These are phyloP conservation scores for Aegilops tauschii DNA, from an alignment of 176 grass and related monocot species.

Conservation along the genomic window DNA sequence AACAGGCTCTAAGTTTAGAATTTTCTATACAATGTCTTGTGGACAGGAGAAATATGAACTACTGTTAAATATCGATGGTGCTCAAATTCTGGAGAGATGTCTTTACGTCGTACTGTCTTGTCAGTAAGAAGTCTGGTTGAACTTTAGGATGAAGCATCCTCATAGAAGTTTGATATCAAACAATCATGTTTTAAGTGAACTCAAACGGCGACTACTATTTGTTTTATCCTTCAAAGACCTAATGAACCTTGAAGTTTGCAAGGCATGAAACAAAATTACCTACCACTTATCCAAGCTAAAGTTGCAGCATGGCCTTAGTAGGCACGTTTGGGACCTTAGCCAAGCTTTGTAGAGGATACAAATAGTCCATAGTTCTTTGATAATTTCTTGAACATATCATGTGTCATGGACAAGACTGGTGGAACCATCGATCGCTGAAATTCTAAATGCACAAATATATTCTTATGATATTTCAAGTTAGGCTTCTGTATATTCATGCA, in stretches of 20 bases:
- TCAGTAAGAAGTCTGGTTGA: conserved; percentile 4
- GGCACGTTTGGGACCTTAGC: background rate
- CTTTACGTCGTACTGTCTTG: background rate
- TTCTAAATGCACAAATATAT: background rate
- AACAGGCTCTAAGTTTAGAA: background rate
- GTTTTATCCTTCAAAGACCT: conserved; percentile 15
- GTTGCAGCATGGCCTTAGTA: background rate
- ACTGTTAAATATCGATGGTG: background rate
- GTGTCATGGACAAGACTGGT: background rate
- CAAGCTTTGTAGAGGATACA: background rate
- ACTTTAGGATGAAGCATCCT: background rate
- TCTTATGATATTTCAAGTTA: background rate
- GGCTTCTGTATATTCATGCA: background rate
- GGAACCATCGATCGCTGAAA: background rate
- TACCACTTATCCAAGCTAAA: background rate
- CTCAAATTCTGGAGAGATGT: background rate
- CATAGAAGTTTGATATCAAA: conserved; percentile 7
- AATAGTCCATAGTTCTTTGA: background rate
- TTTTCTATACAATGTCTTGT: background rate
- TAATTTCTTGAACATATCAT: background rate
- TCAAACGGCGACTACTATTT: background rate
- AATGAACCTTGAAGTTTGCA: background rate
- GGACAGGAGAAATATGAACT: background rate
- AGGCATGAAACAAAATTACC: conserved; percentile 1
- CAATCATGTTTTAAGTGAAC: background rate